Percentiles rank a stretch among this genome's conserved stretches.
These are phyloP conservation scores for Gynandropsis gynandra DNA, from an alignment of 345 rosid genomes.

Conservation along the genomic window DNA sequence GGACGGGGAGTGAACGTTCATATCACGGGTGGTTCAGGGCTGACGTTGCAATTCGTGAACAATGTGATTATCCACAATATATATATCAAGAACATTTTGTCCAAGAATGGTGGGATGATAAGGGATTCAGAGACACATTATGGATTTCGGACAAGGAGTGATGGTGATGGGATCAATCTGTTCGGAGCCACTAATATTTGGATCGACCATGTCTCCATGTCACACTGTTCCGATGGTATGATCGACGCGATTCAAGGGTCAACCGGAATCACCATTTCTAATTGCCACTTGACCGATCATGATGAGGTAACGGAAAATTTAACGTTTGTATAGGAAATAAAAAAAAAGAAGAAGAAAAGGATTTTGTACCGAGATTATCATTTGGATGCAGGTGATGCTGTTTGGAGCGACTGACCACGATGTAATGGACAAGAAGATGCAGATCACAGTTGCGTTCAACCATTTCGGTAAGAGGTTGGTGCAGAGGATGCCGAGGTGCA, in stretches of 20 bases:
- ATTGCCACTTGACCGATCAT: constrained; percentile 56
- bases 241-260: constrained; percentile 54
- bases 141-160: constrained; percentile 43
- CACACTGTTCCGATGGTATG: constrained; percentile 44
- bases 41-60: constrained; percentile 55
- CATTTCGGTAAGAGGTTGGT: constrained; percentile 48
- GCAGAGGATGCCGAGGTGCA: constrained; percentile 41
- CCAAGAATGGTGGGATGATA: constrained; percentile 45
- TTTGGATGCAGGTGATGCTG: constrained; percentile 49
- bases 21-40: constrained; percentile 51
- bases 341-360: background rate
- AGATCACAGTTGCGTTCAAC: constrained; percentile 61
- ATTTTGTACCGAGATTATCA: background rate
- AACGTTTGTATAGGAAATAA: background rate
- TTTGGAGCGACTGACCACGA: constrained; percentile 45
- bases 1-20: constrained; percentile 62
- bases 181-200: constrained; percentile 54
- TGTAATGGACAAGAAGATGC: constrained; percentile 47
- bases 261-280: constrained; percentile 59
- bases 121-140: constrained; percentile 57
- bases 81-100: constrained; percentile 42
- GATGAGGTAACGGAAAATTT: constrained; percentile 33
- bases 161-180: constrained; percentile 62
- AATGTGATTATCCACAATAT: constrained; percentile 65
- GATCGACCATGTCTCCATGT: constrained; percentile 70